Percentiles rank a stretch among this genome's conserved stretches.
Evolutionary conservation across 1,284 basidiomycete genomes (phyloP).

Genomic region (Heterobasidion annosum): DNA sequence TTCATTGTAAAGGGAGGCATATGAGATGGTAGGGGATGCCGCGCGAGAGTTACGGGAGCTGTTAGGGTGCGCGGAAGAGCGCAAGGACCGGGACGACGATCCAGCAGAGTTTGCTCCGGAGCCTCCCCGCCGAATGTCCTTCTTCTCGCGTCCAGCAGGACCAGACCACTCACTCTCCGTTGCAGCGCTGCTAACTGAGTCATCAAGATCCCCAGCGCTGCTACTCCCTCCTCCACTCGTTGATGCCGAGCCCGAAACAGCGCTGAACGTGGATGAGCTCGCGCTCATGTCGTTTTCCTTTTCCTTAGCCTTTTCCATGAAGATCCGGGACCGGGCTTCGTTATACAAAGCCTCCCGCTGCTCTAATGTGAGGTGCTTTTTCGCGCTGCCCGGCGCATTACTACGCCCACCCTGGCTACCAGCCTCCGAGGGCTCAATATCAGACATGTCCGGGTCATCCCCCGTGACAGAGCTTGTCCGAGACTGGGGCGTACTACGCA

Average conservation of each 20-base stretch:
- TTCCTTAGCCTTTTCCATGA: conserved; percentile 68
- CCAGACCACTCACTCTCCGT: conserved; percentile 77
- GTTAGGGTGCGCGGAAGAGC: conserved; percentile 39
- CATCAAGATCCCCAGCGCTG: conserved; percentile 51
- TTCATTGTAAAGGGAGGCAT: conserved; percentile 61
- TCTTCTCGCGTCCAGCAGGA: conserved; percentile 45
- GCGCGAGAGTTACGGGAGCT: conserved; percentile 63
- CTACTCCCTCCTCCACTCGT: conserved; percentile 48
- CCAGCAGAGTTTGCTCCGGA: conserved; percentile 36
- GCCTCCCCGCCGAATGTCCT: conserved; percentile 30
- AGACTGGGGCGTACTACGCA: conserved; percentile 32
- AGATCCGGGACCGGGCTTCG: conserved; percentile 73
- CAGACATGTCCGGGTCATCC: conserved; percentile 67
- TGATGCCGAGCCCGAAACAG: conserved; percentile 56
- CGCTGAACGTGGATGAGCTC: conserved; percentile 63
- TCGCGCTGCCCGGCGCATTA: conserved; percentile 47
- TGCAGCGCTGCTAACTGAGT: conserved; percentile 46
- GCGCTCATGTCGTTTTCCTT: conserved; percentile 70
- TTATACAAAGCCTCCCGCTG: conserved; percentile 80
- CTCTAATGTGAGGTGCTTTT: conserved; percentile 66
- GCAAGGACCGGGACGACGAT: conserved; percentile 43
- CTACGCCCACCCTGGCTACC: conserved; percentile 67
- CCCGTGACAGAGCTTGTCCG: conserved; percentile 52
- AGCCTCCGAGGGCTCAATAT: conserved; percentile 67
- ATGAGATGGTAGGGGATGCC: conserved; percentile 66